phyloP scores from a whole-genome alignment of 1,139 yeast genomes.

The Suhomyces guaymorum region DNA sequence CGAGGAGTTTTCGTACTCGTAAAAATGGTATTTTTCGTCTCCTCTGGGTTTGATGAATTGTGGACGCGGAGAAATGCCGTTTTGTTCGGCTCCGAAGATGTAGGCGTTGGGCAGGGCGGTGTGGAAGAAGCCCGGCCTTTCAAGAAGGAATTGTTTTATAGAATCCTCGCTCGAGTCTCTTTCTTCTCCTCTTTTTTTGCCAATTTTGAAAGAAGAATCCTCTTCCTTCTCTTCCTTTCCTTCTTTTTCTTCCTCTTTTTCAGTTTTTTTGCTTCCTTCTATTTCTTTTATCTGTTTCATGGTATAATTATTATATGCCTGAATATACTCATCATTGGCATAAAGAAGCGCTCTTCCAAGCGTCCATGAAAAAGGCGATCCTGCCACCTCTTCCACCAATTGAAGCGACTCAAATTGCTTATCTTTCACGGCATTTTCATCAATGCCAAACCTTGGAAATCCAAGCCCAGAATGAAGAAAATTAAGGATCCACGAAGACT shows the following conservation, averaged over 20 bases:
- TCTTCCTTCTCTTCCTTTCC: too few relatives aligned
- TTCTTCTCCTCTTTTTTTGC: too few relatives aligned
- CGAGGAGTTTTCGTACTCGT: constrained; percentile 34
- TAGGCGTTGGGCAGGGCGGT: constrained; percentile 51
- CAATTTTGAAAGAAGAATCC: too few relatives aligned
- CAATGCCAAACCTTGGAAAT: constrained; percentile 60
- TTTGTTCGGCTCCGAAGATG: constrained; percentile 54
- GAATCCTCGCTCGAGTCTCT: too few relatives aligned
- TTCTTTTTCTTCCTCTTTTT: too few relatives aligned
- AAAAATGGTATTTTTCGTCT: constrained; percentile 26
- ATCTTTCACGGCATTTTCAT: constrained; percentile 27
- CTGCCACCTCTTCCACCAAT: constrained; percentile 62
- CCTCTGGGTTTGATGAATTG: constrained; percentile 29
- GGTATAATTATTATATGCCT: constrained; percentile 38
- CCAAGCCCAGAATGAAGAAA: constrained; percentile 74
- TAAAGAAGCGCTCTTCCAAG: constrained; percentile 77
- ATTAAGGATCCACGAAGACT: constrained; percentile 66
- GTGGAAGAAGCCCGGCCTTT: constrained; percentile 45
- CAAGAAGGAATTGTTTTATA: too few relatives aligned
- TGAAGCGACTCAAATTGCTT: constrained; percentile 51
- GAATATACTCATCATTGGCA: constrained; percentile 47
- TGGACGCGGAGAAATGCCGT: constrained; percentile 49
- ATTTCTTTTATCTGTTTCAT: neutral
- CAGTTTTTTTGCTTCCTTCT: too few relatives aligned
- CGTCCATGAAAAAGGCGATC: constrained; percentile 78